These are phyloP conservation scores for Sporothrix schenckii DNA, from an alignment of 2,329 filamentous ascomycete species.

Conservation along the genomic window DNA sequence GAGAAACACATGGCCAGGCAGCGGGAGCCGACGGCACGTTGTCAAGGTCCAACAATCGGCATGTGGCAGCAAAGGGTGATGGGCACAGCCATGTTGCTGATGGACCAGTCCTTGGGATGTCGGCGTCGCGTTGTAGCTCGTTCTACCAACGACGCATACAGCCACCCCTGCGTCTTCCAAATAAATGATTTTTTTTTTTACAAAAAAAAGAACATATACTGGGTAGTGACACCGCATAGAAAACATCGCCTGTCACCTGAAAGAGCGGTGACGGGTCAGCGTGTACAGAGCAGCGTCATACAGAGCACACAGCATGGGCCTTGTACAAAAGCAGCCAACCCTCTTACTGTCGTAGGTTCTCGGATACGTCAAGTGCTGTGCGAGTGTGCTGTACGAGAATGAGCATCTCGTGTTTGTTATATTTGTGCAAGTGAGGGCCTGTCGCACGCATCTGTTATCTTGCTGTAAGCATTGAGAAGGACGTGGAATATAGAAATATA, in stretches of 20 bases:
- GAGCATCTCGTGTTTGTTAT: neutral
- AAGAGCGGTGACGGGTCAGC: constrained; percentile 22
- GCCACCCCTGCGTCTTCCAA: neutral
- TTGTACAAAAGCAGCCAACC: constrained; percentile 19
- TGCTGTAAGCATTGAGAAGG: constrained; percentile 24
- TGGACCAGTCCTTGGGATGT: neutral
- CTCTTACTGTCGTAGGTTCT: constrained; percentile 2
- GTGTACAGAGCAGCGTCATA: neutral
- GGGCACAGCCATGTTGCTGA: neutral
- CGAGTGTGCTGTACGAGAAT: neutral
- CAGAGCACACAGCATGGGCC: neutral
- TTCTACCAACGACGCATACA: neutral
- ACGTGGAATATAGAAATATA: neutral
- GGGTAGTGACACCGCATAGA: no score
- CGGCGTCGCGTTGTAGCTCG: neutral
- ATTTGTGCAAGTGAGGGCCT: neutral
- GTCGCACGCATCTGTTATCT: constrained; percentile 13
- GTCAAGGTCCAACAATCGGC: neutral
- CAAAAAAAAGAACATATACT: no score
- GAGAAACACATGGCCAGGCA: constrained; percentile 15
- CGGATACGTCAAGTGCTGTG: neutral
- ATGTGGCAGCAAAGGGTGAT: no score
- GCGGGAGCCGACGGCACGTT: constrained; percentile 1
- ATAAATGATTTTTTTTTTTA: no score
- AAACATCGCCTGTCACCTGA: constrained; percentile 2